phyloP scores from a whole-genome alignment of 2,329 filamentous ascomycete species.

The Aspergillus spinulosporus region DNA sequence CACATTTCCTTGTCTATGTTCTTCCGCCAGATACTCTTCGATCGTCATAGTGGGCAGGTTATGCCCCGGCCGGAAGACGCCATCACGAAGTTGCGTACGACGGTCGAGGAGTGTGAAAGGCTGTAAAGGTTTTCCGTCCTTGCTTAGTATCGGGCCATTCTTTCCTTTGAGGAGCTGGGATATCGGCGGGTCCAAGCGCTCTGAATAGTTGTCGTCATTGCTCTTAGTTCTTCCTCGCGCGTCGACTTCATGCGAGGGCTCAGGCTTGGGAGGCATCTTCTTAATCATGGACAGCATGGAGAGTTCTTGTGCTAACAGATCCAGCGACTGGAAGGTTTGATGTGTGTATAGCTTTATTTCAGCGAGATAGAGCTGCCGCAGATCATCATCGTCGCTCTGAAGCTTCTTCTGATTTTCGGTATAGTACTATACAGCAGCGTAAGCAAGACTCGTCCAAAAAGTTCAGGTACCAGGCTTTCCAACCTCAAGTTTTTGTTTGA shows the following conservation, averaged over 20 bases:
- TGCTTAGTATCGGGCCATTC: slow-evolving; percentile 72
- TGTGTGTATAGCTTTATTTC: slow-evolving; percentile 73
- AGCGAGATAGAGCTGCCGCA: slow-evolving; percentile 75
- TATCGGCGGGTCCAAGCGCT: slow-evolving; percentile 69
- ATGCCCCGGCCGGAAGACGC: slow-evolving; percentile 87
- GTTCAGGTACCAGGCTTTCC: slow-evolving; percentile 23
- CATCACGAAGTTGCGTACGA: slow-evolving; percentile 71
- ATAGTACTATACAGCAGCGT: slow-evolving; percentile 53
- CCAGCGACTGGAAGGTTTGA: slow-evolving; percentile 81
- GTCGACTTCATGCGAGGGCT: slow-evolving; percentile 36
- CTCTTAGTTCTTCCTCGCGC: slow-evolving; percentile 49
- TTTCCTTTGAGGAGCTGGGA: slow-evolving; percentile 51
- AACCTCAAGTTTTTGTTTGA: slow-evolving; percentile 80
- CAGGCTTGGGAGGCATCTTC: slow-evolving; percentile 46
- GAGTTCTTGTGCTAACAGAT: slow-evolving; percentile 79
- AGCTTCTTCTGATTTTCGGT: slow-evolving; percentile 59
- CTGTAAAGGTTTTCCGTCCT: slow-evolving; percentile 78
- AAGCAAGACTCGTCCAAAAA: slow-evolving; percentile 29
- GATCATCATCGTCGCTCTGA: slow-evolving; percentile 79
- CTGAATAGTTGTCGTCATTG: slow-evolving; percentile 62
- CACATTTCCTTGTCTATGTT: slow-evolving; percentile 78
- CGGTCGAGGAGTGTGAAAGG: slow-evolving; percentile 84
- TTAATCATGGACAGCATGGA: slow-evolving; percentile 76
- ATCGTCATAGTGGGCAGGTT: slow-evolving; percentile 97
- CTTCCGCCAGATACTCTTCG: slow-evolving; percentile 95